These are phyloP conservation scores for Rhodotorula sphaerocarpa DNA, from an alignment of 768 basidiomycete genomes.

Conservation along the genomic window DNA sequence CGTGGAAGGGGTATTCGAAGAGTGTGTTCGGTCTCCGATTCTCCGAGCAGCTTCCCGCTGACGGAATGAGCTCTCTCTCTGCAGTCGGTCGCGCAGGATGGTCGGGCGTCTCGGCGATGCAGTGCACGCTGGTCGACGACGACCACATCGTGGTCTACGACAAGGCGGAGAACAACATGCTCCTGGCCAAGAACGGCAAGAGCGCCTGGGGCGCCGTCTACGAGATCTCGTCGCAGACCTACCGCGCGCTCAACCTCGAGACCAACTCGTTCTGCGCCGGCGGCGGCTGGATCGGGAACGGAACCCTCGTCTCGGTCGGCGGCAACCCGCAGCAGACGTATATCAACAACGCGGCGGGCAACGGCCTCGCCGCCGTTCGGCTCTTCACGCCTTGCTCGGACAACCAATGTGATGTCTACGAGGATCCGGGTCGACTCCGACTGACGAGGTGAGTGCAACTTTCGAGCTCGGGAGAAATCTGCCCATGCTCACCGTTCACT, in stretches of 20 bases:
- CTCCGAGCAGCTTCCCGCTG: background rate
- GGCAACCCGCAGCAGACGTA: constrained; percentile 51
- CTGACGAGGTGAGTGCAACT: constrained; percentile 6
- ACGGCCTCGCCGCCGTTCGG: constrained; percentile 67
- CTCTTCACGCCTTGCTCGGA: constrained; percentile 54
- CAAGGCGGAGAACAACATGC: constrained; percentile 36
- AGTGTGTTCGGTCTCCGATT: no score
- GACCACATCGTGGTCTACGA: constrained; percentile 35
- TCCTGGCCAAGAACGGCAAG: constrained; percentile 16
- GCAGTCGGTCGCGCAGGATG: no score
- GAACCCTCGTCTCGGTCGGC: constrained; percentile 40
- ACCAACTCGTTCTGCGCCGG: constrained; percentile 53
- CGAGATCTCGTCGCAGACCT: constrained; percentile 20
- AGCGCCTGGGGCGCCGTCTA: constrained; percentile 34
- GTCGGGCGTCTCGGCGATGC: background rate
- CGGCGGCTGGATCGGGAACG: constrained; percentile 40
- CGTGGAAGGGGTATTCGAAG: constrained; percentile 3
- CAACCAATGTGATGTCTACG: constrained; percentile 56
- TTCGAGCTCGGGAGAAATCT: no score
- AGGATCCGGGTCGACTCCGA: constrained; percentile 69
- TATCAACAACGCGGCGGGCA: constrained; percentile 58
- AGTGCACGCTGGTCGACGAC: constrained; percentile 21
- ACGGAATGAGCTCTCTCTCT: background rate
- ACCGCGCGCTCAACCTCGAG: constrained; percentile 57
- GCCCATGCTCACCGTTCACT: no score